A percentile compares a stretch with the other conserved stretches of the same genome.
These are phyloP conservation scores for Pleurotus cornucopiae DNA, from an alignment of 768 basidiomycete genomes.

Conservation along the genomic window DNA sequence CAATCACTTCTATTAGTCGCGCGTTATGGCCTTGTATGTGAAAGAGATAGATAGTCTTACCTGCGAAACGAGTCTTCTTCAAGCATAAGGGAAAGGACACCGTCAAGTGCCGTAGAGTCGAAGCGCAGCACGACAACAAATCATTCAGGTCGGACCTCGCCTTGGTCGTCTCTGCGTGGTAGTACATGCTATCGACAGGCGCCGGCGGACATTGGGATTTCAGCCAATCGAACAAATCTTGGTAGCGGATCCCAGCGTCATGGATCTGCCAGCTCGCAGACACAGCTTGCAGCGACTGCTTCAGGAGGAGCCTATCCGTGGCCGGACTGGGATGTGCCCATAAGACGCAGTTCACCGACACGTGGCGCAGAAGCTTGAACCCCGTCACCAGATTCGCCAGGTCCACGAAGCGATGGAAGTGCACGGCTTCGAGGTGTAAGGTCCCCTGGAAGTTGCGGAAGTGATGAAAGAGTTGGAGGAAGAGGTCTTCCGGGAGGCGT, in stretches of 20 bases:
- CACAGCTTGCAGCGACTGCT: not conserved
- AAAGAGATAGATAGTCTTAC: not conserved
- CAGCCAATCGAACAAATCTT: slow-evolving; percentile 1
- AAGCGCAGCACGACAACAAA: not conserved
- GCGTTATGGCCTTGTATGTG: not conserved
- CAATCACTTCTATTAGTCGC: not conserved
- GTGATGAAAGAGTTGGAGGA: not conserved
- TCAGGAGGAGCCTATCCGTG: not conserved
- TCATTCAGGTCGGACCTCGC: not conserved
- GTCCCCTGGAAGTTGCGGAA: not conserved
- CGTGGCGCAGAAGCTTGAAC: not conserved
- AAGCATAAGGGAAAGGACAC: not conserved
- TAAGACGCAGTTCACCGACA: not conserved
- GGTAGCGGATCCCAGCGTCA: not conserved
- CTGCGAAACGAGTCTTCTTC: not conserved
- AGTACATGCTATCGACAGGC: not conserved
- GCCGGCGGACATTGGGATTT: not conserved
- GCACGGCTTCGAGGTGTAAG: not conserved
- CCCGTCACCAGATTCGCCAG: not conserved
- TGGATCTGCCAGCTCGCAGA: slow-evolving; percentile 1
- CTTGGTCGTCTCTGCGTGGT: not conserved
- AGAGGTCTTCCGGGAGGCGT: slow-evolving; percentile 1
- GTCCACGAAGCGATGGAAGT: slow-evolving; percentile 4
- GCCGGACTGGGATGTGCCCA: not conserved
- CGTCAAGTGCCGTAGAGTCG: not conserved